Evolutionary conservation across 2,329 filamentous ascomycete species (phyloP).

Genomic region (Phyllosticta ampelicida): DNA sequence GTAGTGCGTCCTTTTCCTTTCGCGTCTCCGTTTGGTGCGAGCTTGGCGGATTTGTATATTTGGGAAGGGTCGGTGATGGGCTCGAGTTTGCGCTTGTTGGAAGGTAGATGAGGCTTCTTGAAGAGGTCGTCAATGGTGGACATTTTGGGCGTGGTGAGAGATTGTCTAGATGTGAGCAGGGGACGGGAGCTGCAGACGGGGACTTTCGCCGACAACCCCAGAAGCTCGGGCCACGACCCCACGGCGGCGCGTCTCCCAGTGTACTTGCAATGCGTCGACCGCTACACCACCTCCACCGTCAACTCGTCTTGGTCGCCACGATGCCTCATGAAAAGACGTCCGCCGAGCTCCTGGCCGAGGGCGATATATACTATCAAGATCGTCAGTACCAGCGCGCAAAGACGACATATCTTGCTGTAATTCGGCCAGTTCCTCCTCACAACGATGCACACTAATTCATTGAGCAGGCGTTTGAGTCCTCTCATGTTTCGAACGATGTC

Average conservation of each 20-base stretch:
- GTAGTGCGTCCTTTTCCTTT: slow-evolving; percentile 38
- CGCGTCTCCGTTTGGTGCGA: slow-evolving; percentile 39
- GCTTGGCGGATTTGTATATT: slow-evolving; percentile 50
- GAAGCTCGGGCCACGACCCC: neutral
- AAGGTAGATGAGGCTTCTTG: slow-evolving; percentile 42
- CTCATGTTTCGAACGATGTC: slow-evolving; percentile 20
- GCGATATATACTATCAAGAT: slow-evolving; percentile 24
- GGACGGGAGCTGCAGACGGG: neutral
- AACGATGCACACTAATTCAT: neutral
- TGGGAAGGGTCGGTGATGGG: slow-evolving; percentile 43
- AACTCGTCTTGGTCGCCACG: neutral
- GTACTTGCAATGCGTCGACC: slow-evolving; percentile 1
- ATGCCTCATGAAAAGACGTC: slow-evolving; percentile 24
- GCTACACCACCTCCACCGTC: neutral
- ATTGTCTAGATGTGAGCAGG: neutral
- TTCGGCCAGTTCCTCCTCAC: neutral
- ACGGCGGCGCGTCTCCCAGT: slow-evolving; percentile 5
- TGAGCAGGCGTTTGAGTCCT: slow-evolving; percentile 2
- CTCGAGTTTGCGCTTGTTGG: slow-evolving; percentile 50
- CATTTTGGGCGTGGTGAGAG: slow-evolving; percentile 30
- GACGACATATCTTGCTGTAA: slow-evolving; percentile 21
- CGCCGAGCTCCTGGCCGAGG: slow-evolving; percentile 26
- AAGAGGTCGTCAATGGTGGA: slow-evolving; percentile 53
- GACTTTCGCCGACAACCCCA: neutral
- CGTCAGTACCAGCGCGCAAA: slow-evolving; percentile 26